These are phyloP conservation scores for Gnaphalium uliginosum DNA, from an alignment of 129 eudicot genomes.

Conservation along the genomic window DNA sequence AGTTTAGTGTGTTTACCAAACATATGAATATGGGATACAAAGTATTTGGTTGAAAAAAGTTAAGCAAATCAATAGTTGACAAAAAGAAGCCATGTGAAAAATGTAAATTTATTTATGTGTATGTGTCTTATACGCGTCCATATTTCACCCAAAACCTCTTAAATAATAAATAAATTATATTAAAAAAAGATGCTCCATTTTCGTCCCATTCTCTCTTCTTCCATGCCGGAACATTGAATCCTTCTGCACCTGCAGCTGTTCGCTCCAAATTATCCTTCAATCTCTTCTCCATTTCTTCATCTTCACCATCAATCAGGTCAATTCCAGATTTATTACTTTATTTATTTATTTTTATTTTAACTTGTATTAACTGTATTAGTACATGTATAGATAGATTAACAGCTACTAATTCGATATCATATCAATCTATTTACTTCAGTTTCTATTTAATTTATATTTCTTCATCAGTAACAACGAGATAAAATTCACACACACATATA, in stretches of 20 bases:
- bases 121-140: background rate
- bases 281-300: background rate
- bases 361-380: background rate
- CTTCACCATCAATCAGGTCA: background rate
- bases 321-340: background rate
- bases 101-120: too few relatives aligned
- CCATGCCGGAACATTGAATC: background rate
- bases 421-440: background rate
- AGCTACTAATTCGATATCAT: background rate
- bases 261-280: background rate
- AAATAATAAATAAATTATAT: background rate
- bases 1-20: too few relatives aligned
- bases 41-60: background rate
- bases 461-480: slow-evolving; percentile 18
- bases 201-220: background rate
- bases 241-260: background rate
- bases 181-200: background rate
- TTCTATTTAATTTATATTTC: slow-evolving; percentile 10
- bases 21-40: too few relatives aligned
- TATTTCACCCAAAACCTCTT: background rate
- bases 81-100: background rate
- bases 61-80: background rate
- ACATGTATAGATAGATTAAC: background rate
- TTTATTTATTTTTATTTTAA: background rate
- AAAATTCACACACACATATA: background rate